Evolutionary conservation across 2,329 filamentous ascomycete genomes (phyloP).

Genomic region (Pochonia chlamydosporia): DNA sequence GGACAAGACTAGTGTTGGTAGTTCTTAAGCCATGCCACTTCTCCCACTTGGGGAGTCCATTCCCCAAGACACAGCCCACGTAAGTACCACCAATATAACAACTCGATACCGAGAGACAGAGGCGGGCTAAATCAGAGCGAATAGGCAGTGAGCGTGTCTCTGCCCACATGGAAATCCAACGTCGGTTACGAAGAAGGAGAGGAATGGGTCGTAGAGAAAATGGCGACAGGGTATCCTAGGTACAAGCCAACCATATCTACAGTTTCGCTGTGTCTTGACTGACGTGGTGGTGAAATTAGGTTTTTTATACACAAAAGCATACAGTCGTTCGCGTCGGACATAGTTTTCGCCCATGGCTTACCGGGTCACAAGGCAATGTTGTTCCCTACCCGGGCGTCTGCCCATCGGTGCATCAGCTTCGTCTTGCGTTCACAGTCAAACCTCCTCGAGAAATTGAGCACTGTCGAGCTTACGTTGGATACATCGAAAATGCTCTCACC

Average conservation of each 20-base stretch:
- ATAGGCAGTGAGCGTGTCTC: slow-evolving; percentile 90
- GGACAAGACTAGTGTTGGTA: too few species aligned
- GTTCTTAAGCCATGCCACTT: slow-evolving; percentile 33
- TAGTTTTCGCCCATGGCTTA: slow-evolving; percentile 59
- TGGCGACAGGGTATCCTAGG: slow-evolving; percentile 90
- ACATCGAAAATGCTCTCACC: slow-evolving; percentile 43
- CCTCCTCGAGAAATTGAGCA: slow-evolving; percentile 40
- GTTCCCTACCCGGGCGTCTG: slow-evolving; percentile 67
- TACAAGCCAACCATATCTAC: slow-evolving; percentile 25
- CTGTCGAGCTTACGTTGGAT: slow-evolving; percentile 60
- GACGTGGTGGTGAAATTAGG: slow-evolving; percentile 35
- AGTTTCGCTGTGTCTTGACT: neutral
- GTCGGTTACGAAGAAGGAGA: slow-evolving; percentile 92
- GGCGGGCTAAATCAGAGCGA: neutral
- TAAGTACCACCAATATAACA: slow-evolving; percentile 35
- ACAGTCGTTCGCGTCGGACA: slow-evolving; percentile 61
- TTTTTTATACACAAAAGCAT: slow-evolving; percentile 92
- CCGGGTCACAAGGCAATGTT: slow-evolving; percentile 68
- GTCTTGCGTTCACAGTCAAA: slow-evolving; percentile 53
- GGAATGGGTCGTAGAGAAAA: slow-evolving; percentile 74
- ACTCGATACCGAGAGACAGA: neutral
- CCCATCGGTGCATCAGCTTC: slow-evolving; percentile 70
- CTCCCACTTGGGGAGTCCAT: slow-evolving; percentile 64
- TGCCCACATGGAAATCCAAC: slow-evolving; percentile 89
- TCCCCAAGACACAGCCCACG: slow-evolving; percentile 72